phyloP scores from a whole-genome alignment of 805 yeast genomes.

The Candida loeiensis region DNA sequence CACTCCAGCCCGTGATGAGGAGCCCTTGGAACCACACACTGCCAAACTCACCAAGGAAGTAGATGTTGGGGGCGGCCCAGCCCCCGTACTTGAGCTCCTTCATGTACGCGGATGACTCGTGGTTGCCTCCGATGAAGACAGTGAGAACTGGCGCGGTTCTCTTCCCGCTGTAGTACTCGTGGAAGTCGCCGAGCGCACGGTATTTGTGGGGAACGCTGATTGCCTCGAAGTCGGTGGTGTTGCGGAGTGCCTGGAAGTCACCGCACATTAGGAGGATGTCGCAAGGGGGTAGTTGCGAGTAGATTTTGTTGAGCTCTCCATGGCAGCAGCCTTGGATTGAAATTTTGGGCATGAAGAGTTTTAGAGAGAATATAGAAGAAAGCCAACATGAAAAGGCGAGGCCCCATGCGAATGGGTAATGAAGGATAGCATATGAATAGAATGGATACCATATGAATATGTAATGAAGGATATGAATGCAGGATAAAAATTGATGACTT shows the following conservation, averaged over 20 bases:
- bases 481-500: no score
- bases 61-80: slow-evolving; percentile 87
- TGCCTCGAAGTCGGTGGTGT: slow-evolving; percentile 57
- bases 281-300: slow-evolving; percentile 24
- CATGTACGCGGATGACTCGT: slow-evolving; percentile 81
- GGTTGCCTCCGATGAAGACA: slow-evolving; percentile 90
- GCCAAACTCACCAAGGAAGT: slow-evolving; percentile 76
- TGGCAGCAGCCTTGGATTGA: slow-evolving; percentile 92
- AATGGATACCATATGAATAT: no score
- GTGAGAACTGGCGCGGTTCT: slow-evolving; percentile 71
- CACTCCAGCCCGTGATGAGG: slow-evolving; percentile 78
- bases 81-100: slow-evolving; percentile 80
- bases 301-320: slow-evolving; percentile 67
- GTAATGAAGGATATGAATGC: no score
- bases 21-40: slow-evolving; percentile 73
- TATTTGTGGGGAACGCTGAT: slow-evolving; percentile 81
- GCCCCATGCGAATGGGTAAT: neutral
- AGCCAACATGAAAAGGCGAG: neutral
- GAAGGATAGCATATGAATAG: neutral
- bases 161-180: slow-evolving; percentile 59
- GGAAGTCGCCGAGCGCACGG: slow-evolving; percentile 73
- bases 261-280: slow-evolving; percentile 73
- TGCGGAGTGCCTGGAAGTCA: slow-evolving; percentile 82
- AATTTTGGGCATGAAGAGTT: slow-evolving; percentile 19
- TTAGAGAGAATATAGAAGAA: neutral